These are phyloP conservation scores for Actinomortierella wolfii DNA, from an alignment of 371 early-diverging fungal genomes.

Conservation along the genomic window DNA sequence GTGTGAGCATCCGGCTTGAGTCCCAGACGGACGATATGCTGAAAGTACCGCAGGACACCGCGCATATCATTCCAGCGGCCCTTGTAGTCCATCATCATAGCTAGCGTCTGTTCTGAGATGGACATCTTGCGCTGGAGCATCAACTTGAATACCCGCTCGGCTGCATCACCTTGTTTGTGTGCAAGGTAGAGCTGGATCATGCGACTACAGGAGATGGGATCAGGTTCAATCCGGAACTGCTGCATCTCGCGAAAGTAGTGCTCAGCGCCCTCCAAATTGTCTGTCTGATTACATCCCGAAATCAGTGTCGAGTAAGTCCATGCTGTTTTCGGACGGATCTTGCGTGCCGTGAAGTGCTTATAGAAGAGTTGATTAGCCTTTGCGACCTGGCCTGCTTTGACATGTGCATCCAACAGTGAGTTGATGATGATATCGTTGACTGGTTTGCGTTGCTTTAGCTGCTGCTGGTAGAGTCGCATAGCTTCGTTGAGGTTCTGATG, in stretches of 20 bases:
- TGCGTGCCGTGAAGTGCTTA: slow-evolving; percentile 23
- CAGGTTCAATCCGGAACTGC: slow-evolving; percentile 19
- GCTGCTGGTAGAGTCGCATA: slow-evolving; percentile 24
- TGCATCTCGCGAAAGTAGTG: slow-evolving; percentile 37
- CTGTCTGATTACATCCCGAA: slow-evolving; percentile 25
- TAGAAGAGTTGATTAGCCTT: slow-evolving; percentile 36
- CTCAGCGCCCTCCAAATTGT: slow-evolving; percentile 18
- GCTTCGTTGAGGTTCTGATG: slow-evolving; percentile 29
- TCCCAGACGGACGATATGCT: slow-evolving; percentile 47
- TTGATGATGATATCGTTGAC: slow-evolving; percentile 31
- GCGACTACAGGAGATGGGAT: slow-evolving; percentile 26
- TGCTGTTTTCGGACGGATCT: slow-evolving; percentile 15
- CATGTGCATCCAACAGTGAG: slow-evolving; percentile 34
- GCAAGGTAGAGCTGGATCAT: slow-evolving; percentile 35
- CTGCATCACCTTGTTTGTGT: slow-evolving; percentile 31
- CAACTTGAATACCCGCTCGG: slow-evolving; percentile 20
- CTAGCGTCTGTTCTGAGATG: slow-evolving; percentile 32
- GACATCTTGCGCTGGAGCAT: slow-evolving; percentile 23
- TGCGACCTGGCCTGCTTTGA: slow-evolving; percentile 16
- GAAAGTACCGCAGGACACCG: slow-evolving; percentile 46
- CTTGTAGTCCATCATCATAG: slow-evolving; percentile 36
- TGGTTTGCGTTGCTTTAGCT: slow-evolving; percentile 13
- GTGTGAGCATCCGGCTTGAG: slow-evolving; percentile 55
- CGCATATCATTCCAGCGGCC: slow-evolving; percentile 11
- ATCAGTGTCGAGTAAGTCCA: slow-evolving; percentile 38